Evolutionary conservation across 768 basidiomycete genomes (phyloP), one percentile per base, ranked within the genome.

Genomic region (Erythrobasidium yunnanense): DNA sequence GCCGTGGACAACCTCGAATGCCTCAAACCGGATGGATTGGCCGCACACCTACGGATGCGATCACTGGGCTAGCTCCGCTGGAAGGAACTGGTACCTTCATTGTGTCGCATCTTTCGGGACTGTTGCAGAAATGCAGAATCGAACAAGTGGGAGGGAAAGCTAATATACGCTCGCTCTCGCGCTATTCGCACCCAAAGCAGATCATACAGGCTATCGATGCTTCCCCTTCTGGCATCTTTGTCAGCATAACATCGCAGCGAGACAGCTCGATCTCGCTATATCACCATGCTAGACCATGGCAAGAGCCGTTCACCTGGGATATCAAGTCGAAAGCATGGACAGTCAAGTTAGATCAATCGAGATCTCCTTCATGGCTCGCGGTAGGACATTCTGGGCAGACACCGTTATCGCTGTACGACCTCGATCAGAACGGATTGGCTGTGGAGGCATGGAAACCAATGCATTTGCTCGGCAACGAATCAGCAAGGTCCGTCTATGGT

Each of bases 321-420:
- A n/a, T n/a, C n/a, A n/a, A n/a, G n/a, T n/a, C n/a, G n/a, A n/a
- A n/a, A n/a, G n/a, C n/a, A n/a, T 63, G 60, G 60, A 4, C 32
- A 23, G 52, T 49, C 22, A 63, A 63, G 49, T n/a, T 25, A 50
- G 52, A 51, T 32, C 60, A 46, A 6, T 63, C 47, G 60, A 63
- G 25, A 17, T 4, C 52, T 8, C 46, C 60, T 8, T 30, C 13
- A n/a, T 63, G 60, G 60, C 60, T 63, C 18, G 60, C 60, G 18
- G 20, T 63, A 11, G 60, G 60, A 8, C 42, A 63, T 13, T 46
- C 60, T 20, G 49, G 80, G 79, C 33, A 88, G 83, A 0, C 88
- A 90, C 1, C 90, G 90, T 74, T 96, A 90, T 58, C 91, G 87
- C 71, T 93, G 95, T 1, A 83, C 83, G 20, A 93, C 79, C 46